phyloP scores from a whole-genome alignment of 108 stramenopile species.

The Mayamaea pseudoterrestris region DNA sequence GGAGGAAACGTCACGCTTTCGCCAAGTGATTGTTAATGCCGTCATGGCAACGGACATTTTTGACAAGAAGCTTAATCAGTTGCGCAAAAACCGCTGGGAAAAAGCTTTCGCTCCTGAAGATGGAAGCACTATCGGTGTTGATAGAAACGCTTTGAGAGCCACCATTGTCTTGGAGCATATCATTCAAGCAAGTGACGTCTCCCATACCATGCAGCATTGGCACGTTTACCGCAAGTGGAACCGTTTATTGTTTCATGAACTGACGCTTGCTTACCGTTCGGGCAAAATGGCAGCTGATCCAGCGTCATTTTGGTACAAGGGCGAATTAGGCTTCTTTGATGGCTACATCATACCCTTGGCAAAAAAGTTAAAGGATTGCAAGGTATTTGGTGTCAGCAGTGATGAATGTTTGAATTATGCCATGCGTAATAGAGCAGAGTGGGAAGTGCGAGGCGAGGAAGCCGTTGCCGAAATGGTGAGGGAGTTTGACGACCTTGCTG shows the following conservation, averaged over 20 bases:
- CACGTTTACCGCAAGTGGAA: constrained; percentile 3
- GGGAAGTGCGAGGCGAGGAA: not conserved
- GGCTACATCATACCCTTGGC: constrained; percentile 5
- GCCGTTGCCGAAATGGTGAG: not conserved
- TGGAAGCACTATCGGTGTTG: not conserved
- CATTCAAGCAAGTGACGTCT: not conserved
- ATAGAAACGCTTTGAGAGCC: not conserved
- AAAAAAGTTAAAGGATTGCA: constrained; percentile 8
- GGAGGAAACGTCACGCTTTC: constrained; percentile 12
- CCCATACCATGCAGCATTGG: constrained; percentile 3
- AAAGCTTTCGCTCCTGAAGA: constrained; percentile 22
- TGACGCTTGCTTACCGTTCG: not conserved
- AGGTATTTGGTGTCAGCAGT: constrained; percentile 4
- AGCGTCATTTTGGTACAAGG: not conserved
- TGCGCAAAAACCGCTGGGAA: constrained; percentile 26
- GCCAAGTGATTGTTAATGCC: constrained; percentile 21
- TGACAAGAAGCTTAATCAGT: constrained; percentile 14
- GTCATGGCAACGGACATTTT: constrained; percentile 32
- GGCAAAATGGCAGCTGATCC: not conserved
- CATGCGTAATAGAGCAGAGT: not conserved
- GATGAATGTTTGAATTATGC: constrained; percentile 2
- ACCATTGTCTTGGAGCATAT: constrained; percentile 2
- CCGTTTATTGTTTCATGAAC: not conserved
- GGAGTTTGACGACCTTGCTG: too few relatives aligned
- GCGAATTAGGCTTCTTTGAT: constrained; percentile 5